These are phyloP conservation scores for Candida sonorensis DNA, from an alignment of 805 yeast genomes.

Conservation along the genomic window DNA sequence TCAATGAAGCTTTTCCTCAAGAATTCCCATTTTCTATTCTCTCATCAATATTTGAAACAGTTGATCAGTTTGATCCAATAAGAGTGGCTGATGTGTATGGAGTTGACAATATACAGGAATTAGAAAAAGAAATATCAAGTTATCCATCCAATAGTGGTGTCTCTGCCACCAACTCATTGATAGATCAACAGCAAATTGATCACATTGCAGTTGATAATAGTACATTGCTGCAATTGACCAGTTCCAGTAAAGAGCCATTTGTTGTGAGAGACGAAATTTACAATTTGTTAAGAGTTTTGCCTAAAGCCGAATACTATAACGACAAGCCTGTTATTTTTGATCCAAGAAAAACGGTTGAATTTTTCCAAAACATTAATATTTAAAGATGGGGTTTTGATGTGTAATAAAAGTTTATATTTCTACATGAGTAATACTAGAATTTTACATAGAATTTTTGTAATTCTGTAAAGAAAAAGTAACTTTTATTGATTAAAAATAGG, in stretches of 20 bases:
- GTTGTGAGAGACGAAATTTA: constrained; percentile 36
- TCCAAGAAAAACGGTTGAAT: constrained; percentile 41
- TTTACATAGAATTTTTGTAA: no score
- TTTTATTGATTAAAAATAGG: no score
- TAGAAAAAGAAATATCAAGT: not conserved
- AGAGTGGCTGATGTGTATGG: constrained; percentile 27
- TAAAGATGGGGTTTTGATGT: not conserved
- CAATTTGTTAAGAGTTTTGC: constrained; percentile 49
- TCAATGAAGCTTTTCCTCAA: constrained; percentile 56
- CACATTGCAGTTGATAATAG: constrained; percentile 10
- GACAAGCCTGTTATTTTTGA: constrained; percentile 44
- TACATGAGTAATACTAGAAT: no score
- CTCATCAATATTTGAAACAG: constrained; percentile 13
- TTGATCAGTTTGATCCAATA: constrained; percentile 24
- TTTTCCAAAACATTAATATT: constrained; percentile 15
- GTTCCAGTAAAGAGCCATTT: constrained; percentile 15
- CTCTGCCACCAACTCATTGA: no score
- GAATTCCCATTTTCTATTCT: constrained; percentile 31
- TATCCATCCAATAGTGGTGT: constrained; percentile 3
- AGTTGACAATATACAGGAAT: constrained; percentile 1
- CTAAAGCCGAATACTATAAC: constrained; percentile 50
- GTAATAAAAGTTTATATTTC: no score
- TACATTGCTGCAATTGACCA: constrained; percentile 16
- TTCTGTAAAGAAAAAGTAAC: no score
- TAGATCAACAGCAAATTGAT: constrained; percentile 5